These are phyloP conservation scores for Penicillium crystallinum DNA, from an alignment of 495 filamentous ascomycete genomes.

Conservation along the genomic window DNA sequence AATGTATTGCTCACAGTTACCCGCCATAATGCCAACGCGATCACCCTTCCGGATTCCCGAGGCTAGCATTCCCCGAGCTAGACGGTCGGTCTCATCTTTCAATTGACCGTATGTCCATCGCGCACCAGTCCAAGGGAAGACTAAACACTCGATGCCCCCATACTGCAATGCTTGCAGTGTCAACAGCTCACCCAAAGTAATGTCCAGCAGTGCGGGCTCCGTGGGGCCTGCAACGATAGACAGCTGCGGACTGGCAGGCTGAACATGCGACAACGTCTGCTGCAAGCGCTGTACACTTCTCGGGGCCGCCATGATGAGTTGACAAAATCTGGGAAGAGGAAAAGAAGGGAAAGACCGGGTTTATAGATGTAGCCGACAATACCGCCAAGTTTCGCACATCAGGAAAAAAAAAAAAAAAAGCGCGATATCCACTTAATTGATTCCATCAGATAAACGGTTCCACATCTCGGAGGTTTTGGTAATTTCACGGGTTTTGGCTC, in stretches of 20 bases:
- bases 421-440: neutral
- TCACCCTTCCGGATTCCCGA: slow-evolving; percentile 59
- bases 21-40: slow-evolving; percentile 64
- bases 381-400: slow-evolving; percentile 7
- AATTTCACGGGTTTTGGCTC: neutral
- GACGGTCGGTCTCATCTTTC: slow-evolving; percentile 52
- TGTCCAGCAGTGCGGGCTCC: slow-evolving; percentile 53
- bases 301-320: slow-evolving; percentile 24
- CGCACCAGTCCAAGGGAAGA: slow-evolving; percentile 61
- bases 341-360: slow-evolving; percentile 7
- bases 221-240: slow-evolving; percentile 57
- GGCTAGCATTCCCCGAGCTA: slow-evolving; percentile 54
- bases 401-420: neutral
- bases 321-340: neutral
- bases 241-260: slow-evolving; percentile 19
- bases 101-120: slow-evolving; percentile 63
- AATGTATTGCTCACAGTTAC: slow-evolving; percentile 67
- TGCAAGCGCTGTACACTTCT: slow-evolving; percentile 32
- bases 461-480: slow-evolving; percentile 1
- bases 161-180: slow-evolving; percentile 58
- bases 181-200: slow-evolving; percentile 59
- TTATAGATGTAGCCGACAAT: slow-evolving; percentile 9
- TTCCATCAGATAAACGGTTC: slow-evolving; percentile 9
- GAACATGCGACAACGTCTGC: slow-evolving; percentile 36
- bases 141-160: slow-evolving; percentile 53